phyloP scores from a whole-genome alignment of 1,284 basidiomycete species.

The Golubevia pallescens region DNA sequence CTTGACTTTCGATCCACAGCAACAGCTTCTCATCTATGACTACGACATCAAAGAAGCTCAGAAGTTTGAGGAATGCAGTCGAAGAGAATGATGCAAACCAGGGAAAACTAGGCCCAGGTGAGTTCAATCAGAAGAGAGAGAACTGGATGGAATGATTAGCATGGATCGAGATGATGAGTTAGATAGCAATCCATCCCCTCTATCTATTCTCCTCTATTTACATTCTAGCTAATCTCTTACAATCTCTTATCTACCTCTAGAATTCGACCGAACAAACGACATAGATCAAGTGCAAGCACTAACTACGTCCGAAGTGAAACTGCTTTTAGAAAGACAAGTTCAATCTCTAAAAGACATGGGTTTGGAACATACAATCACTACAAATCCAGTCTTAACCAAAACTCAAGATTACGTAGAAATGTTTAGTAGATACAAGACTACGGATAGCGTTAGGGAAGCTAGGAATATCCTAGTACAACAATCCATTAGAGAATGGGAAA shows the following conservation, averaged over 20 bases:
- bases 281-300: conserved; percentile 26
- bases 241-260: conserved; percentile 29
- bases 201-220: conserved; percentile 47
- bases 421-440: conserved; percentile 51
- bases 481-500: conserved; percentile 38
- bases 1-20: too few species aligned
- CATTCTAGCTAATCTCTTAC: too few species aligned
- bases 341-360: background rate
- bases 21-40: too few species aligned
- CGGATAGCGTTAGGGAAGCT: conserved; percentile 45
- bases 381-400: conserved; percentile 34
- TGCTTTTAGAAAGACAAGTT: background rate
- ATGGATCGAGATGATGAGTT: conserved; percentile 44
- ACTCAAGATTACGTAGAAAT: conserved; percentile 54
- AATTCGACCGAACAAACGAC: conserved; percentile 18
- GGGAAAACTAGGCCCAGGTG: too few species aligned
- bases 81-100: too few species aligned
- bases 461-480: conserved; percentile 9
- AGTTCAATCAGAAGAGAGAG: too few species aligned
- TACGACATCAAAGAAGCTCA: too few species aligned
- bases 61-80: too few species aligned
- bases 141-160: background rate
- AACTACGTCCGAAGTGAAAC: background rate
- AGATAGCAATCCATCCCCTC: conserved; percentile 39
- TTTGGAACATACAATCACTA: too few species aligned